phyloP scores from a whole-genome alignment of 768 basidiomycete genomes.

The Pisolithus marmoratus region DNA sequence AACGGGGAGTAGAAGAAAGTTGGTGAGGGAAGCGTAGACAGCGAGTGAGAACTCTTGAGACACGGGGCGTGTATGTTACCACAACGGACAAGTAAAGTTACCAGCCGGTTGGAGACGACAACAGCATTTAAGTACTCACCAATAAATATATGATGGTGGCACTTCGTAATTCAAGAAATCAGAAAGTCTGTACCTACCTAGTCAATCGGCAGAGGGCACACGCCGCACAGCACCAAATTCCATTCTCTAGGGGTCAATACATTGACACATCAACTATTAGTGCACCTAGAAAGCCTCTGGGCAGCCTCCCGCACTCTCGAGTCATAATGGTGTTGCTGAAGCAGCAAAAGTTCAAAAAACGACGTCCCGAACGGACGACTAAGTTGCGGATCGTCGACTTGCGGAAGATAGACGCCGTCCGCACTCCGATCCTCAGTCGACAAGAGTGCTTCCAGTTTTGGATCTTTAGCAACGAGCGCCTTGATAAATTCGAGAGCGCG shows the following conservation, averaged over 20 bases:
- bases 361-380: constrained; percentile 78
- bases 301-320: constrained; percentile 65
- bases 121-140: no score
- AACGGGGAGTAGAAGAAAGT: no score
- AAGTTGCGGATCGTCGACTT: constrained; percentile 86
- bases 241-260: constrained; percentile 8
- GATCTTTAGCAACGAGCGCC: constrained; percentile 67
- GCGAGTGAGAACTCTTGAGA: no score
- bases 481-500: constrained; percentile 59
- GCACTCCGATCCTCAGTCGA: constrained; percentile 80
- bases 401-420: constrained; percentile 81
- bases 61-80: no score
- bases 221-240: no score
- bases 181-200: no score
- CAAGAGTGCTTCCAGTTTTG: constrained; percentile 77
- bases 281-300: constrained; percentile 43
- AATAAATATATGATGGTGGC: no score
- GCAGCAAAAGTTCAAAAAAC: constrained; percentile 78
- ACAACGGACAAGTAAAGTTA: no score
- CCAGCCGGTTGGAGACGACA: no score
- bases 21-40: no score
- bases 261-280: constrained; percentile 30
- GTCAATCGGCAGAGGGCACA: no score
- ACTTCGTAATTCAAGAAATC: no score
- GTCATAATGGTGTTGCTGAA: constrained; percentile 60